Evolutionary conservation across 208 protist species (phyloP), one percentile per base, ranked within the genome.

Genomic region (Leptomonas pyrrhocoris): DNA sequence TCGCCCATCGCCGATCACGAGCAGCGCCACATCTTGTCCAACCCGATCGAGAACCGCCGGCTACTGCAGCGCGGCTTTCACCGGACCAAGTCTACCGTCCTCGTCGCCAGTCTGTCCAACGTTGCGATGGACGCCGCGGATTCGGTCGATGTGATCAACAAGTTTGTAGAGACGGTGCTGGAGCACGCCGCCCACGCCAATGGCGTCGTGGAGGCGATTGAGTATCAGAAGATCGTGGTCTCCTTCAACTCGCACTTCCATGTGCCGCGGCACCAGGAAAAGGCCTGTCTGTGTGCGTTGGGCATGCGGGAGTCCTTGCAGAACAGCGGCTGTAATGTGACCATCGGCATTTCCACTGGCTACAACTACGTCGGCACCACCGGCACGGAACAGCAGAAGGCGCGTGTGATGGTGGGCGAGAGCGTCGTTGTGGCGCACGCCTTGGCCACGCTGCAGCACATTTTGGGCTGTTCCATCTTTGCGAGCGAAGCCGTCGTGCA

Each of bases 211-310:
- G 84, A 90, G 51, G 73, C 74, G 19, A 79, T 90, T 31, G 81
- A 81, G 53, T 75, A 73, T 30, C 74, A 79, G 28, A 79, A 65
- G 23, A 61, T 90, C 0, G 57, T 80, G 21, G 59, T 85, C 16
- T 83, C 74, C 53, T 90, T 86, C 59, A 90, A 90, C 61, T 85
- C 77, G 19, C 84, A 90, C 51, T 83, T 78, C 58, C 69, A 81
- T 21, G 74, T 84, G 3, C 68, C 74, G 38, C 79, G 84, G 42
- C 84, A 90, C 74, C 72, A 86, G 53, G 78, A 86, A 25, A 79
- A 79, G 51, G 84, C 84, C 2, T 86, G 81, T 51, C 45, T 81
- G 63, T 90, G 84, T 40, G 84, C 84, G n/a, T 60, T 87, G n/a
- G 60, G 56, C 13, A 90, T 90, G 63, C 72, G 76, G 12, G 68